A percentile compares a stretch with the other conserved stretches of the same genome.
These are phyloP conservation scores for Paramecium pentaurelia DNA, from an alignment of 73 alveolate species.

Conservation along the genomic window DNA sequence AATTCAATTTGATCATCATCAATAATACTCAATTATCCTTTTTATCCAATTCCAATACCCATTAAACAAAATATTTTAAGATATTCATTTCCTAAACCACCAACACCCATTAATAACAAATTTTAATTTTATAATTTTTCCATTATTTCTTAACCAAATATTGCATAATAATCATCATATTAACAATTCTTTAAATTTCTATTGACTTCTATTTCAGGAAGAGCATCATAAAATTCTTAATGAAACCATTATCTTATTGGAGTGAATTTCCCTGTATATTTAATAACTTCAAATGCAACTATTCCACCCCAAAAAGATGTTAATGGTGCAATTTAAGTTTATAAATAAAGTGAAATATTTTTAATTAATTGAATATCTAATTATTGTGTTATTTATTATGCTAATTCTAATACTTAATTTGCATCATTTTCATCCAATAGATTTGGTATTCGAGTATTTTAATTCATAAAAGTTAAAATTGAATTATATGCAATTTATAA, in stretches of 20 bases:
- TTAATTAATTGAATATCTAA: slow-evolving; percentile 78
- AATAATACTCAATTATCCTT: slow-evolving; percentile 88
- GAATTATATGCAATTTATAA: slow-evolving; percentile 77
- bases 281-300: slow-evolving; percentile 95
- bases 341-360: slow-evolving; percentile 78
- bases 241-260: slow-evolving; percentile 78
- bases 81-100: slow-evolving; percentile 98
- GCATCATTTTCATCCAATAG: slow-evolving; percentile 72
- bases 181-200: slow-evolving; percentile 76
- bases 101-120: slow-evolving; percentile 92
- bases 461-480: slow-evolving; percentile 65
- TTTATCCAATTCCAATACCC: slow-evolving; percentile 92
- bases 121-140: slow-evolving; percentile 67
- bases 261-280: slow-evolving; percentile 97
- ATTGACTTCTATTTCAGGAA: slow-evolving; percentile 55
- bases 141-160: slow-evolving; percentile 91
- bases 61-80: slow-evolving; percentile 95
- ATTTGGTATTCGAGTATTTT: slow-evolving; percentile 68
- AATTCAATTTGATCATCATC: slow-evolving; percentile 98
- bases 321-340: slow-evolving; percentile 88
- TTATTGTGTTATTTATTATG: slow-evolving; percentile 69
- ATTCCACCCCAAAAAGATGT: slow-evolving; percentile 99
- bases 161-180: slow-evolving; percentile 94
- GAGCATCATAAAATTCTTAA: slow-evolving; percentile 51
- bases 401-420: slow-evolving; percentile 58